Conservation (phyloP, 805 yeast species). For the Candida insectalens region DNA sequence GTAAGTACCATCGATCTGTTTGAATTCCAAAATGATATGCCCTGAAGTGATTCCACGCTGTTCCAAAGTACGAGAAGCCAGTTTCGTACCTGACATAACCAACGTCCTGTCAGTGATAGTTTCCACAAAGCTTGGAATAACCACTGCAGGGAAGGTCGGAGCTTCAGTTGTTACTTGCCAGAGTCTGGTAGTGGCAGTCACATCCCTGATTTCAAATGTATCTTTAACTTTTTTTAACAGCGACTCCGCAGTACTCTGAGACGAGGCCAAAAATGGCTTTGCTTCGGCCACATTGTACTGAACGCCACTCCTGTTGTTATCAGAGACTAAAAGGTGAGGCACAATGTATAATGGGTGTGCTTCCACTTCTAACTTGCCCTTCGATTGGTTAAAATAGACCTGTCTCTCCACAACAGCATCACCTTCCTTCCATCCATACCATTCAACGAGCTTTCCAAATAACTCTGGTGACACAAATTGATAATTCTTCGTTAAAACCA, state of each 20-base stretch:
- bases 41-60: conserved; percentile 6
- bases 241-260: conserved; percentile 21
- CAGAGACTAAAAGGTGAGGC: conserved; percentile 20
- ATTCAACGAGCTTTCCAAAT: conserved; percentile 33
- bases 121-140: conserved; percentile 11
- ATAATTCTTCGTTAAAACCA: conserved; percentile 22
- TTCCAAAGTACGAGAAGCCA: conserved; percentile 3
- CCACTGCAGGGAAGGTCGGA: conserved; percentile 9
- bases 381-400: conserved; percentile 17
- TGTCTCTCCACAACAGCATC: conserved; percentile 29
- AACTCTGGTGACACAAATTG: conserved; percentile 32
- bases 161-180: conserved; percentile 16
- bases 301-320: not conserved
- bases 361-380: conserved; percentile 17
- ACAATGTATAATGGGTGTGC: conserved; percentile 15
- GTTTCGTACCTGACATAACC: conserved; percentile 16
- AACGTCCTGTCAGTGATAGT: conserved; percentile 9
- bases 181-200: conserved; percentile 8
- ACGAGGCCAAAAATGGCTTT: conserved; percentile 28
- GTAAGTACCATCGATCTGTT: conserved; percentile 17
- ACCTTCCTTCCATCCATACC: conserved; percentile 43
- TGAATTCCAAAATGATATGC: conserved; percentile 19
- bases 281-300: conserved; percentile 21
- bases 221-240: conserved; percentile 13
- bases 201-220: conserved; percentile 10